phyloP scores from a whole-genome alignment of 176 grass and related monocot species.

The Carex myosuroides region DNA sequence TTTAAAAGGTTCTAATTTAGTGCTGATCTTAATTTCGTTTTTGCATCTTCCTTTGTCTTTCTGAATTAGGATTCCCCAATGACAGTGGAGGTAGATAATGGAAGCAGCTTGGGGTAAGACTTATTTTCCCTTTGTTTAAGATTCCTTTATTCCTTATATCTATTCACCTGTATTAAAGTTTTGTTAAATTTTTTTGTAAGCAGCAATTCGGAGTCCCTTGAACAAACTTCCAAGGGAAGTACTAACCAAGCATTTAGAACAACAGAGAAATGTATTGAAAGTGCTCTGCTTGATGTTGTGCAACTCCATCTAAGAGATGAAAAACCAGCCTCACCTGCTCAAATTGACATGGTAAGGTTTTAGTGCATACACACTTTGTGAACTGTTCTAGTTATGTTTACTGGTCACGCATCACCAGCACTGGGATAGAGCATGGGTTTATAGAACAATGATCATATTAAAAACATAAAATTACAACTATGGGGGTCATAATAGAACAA shows the following conservation, averaged over 20 bases:
- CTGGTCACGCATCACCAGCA: not conserved
- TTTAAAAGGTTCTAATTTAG: not conserved
- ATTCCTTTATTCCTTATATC: not conserved
- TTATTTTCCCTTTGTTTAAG: conserved; percentile 1
- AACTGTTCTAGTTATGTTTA: conserved; percentile 1
- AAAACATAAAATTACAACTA: too few species aligned
- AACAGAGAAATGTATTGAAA: conserved; percentile 60
- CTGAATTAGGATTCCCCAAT: conserved; percentile 37
- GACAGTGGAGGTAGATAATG: conserved; percentile 25
- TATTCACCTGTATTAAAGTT: not conserved
- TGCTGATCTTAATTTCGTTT: not conserved
- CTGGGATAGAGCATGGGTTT: not conserved
- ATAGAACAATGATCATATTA: too few species aligned
- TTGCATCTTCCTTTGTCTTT: not conserved
- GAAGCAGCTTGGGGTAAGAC: not conserved
- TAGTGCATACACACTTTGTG: not conserved
- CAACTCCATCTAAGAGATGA: conserved; percentile 73
- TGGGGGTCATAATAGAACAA: too few species aligned
- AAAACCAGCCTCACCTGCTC: conserved; percentile 35
- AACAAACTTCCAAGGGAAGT: conserved; percentile 15
- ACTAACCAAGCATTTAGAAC: conserved; percentile 41
- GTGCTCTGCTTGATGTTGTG: conserved; percentile 65
- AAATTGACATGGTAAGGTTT: conserved; percentile 76
- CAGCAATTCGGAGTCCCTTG: conserved; percentile 24
- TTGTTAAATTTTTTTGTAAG: not conserved